Evolutionary conservation across 345 rosid species (phyloP).

Genomic region (Aquilaria sinensis): DNA sequence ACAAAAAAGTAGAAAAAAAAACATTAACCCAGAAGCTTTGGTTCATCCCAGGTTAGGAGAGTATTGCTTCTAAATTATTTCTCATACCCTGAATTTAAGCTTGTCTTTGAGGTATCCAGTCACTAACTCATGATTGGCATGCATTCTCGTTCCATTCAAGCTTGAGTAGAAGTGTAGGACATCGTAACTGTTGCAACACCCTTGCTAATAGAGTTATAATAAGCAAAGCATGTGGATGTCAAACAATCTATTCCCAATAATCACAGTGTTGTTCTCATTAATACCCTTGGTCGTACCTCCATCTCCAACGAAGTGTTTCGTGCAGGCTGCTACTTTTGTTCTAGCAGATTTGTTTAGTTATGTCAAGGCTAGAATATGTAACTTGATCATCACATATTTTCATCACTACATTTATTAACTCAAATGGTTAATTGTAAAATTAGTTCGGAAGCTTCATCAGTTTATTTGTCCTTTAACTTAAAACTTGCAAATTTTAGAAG

Average conservation of each 20-base stretch:
- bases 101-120: no score
- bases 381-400: no score
- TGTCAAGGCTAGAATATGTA: no score
- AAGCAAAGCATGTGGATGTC: conserved; percentile 42
- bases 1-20: neutral
- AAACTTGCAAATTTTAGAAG: no score
- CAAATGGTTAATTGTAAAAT: no score
- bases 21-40: conserved; percentile 1
- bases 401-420: no score
- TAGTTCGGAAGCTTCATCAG: no score
- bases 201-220: conserved; percentile 34
- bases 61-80: no score
- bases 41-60: conserved; percentile 19
- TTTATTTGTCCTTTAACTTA: neutral
- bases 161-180: conserved; percentile 34
- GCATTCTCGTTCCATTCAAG: conserved; percentile 54
- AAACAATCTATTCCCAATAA: conserved; percentile 30
- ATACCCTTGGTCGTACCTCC: conserved; percentile 51
- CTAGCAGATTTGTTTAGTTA: no score
- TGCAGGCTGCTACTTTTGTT: conserved; percentile 3
- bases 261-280: conserved; percentile 39
- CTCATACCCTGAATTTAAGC: no score
- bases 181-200: conserved; percentile 52
- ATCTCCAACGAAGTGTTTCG: conserved; percentile 54
- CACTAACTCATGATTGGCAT: conserved; percentile 32